Base-by-base conservation (phyloP, 2,329 filamentous ascomycete species). In the Pyrenochaeta sp. region DNA sequence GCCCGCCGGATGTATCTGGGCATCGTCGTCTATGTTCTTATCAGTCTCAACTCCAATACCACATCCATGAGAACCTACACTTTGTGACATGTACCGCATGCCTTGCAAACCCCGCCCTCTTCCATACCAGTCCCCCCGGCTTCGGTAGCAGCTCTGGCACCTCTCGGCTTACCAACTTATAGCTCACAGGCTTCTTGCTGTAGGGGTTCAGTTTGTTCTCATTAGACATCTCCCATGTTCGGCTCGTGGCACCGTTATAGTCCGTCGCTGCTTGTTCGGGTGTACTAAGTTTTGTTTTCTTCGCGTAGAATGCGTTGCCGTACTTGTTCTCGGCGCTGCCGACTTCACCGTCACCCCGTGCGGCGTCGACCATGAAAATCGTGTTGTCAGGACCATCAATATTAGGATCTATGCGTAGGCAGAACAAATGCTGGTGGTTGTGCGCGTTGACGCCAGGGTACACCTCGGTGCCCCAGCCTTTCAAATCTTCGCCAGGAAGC, bases 351-450 rank as follows among this genome's bases (percentile, higher is more conserved):
- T 89, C 83, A 0, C 88, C 88, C 1, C 83, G 81, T 1, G 87
- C 82, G 0, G 91, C 89, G 64, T 97, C 93, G 11, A 89, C 87
- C 77, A 93, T 86, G 80, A 92, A 94, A 54, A 97, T 83, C 0
- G 92, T 93, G 75, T 97, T 97, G 59, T 88, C 83, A 1, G 88
- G 85, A 0, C 93, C 93, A 71, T 97, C 93, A 49, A 97, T 85
- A 69, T 94, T 95, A 29, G 92, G 86, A 72, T 97, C 90, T 37
- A 97, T 81, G 36, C 93, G 90, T 37, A 97, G 80, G 72, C 92
- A 97, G 85, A 97, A 97, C 29, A 97, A 83, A 75, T 97, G 93
- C 77, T 97, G 92, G 76, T 97, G 93, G 79, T 97, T 97, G 79
- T 97, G 93, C 0, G 93, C 93, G 69, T 97, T 96, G 69, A 97